Evolutionary conservation across 768 basidiomycete species (phyloP).

Genomic region (Rhizopogon vesiculosus): DNA sequence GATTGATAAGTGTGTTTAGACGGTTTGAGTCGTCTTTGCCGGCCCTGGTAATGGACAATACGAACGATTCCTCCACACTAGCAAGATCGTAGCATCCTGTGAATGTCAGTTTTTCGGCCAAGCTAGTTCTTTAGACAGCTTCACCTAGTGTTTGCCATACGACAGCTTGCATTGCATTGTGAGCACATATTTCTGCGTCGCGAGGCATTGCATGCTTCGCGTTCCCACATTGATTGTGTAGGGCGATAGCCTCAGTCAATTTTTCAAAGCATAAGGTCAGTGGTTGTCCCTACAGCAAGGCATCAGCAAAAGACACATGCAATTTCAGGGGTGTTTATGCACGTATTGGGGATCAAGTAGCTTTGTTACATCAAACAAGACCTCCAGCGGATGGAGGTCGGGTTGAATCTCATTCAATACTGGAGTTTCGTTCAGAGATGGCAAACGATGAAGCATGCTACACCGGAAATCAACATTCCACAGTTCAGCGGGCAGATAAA

Average conservation of each 20-base stretch:
- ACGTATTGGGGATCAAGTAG: conserved; percentile 57
- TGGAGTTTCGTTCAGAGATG: conserved; percentile 45
- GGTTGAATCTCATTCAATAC: conserved; percentile 70
- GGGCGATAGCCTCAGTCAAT: conserved; percentile 57
- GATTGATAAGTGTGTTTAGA: conserved; percentile 57
- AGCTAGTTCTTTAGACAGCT: conserved; percentile 4
- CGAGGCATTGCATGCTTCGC: conserved; percentile 41
- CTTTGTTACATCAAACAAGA: conserved; percentile 74
- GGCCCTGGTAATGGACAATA: conserved; percentile 58
- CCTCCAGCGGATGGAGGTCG: conserved; percentile 69
- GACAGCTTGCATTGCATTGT: conserved; percentile 69
- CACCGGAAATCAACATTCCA: conserved; percentile 1
- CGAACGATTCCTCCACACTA: conserved; percentile 61
- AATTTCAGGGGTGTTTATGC: conserved; percentile 30
- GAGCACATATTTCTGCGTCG: conserved; percentile 63
- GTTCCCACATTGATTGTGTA: conserved; percentile 73
- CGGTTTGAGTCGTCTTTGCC: conserved; percentile 59
- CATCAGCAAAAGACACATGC: not conserved
- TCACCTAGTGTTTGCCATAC: conserved; percentile 70
- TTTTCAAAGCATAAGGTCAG: conserved; percentile 64
- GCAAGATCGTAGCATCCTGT: conserved; percentile 67
- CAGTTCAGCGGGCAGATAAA: not conserved
- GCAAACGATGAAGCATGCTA: conserved; percentile 72
- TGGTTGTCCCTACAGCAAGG: conserved; percentile 56
- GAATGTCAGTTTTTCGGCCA: not conserved